Base-by-base conservation (phyloP, 73 alveolate species). In the Tetrahymena thermophila region DNA sequence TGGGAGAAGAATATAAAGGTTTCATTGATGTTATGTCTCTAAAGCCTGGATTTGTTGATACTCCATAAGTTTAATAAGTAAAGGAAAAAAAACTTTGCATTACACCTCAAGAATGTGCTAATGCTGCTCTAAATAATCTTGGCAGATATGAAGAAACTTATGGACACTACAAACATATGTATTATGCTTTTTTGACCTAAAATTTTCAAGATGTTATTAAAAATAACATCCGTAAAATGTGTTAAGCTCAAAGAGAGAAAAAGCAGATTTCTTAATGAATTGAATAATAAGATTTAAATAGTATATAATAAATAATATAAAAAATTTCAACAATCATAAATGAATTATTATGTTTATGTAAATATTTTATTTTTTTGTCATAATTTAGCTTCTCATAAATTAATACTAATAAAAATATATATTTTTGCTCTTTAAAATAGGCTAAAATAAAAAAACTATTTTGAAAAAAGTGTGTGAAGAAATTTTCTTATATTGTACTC, bases 101-200 rank as follows among this genome's bases (percentile, higher is more conserved):
- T 15, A n/a, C 94, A 31, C 94, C 85, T 43, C 21, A 94, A 35
- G 85, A 55, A 57, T 55, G 94, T 35, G 94, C 93, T 58, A 50
- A 83, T 23, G 94, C 37, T 23, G 44, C 57, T 43, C 35, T 42
- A 23, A 25, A 31, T 23, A 43, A n/a, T 15, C 83, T 94, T 34
- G 96, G 96, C 16, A 94, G 94, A 34, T 37, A 9, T 71, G 93
- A 83, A 25, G 31, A 21, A 31, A 94, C 95, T 35, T 15, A 56
- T 84, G 96, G 96, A 4, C 96, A 94, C 71, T 94, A 94, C 44
- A 94, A 94, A 16, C 96, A 94, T 94, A 35, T 71, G 35, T 71
- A 2, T 11, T 0, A 42, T 25, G 3, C 89, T 13, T 11, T 71
- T 42, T 11, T 71, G 42, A 28, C n/a, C 17, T 71, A 71, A 13